These are phyloP conservation scores for Beauveria australis DNA, from an alignment of 2,329 filamentous ascomycete species.

Conservation along the genomic window DNA sequence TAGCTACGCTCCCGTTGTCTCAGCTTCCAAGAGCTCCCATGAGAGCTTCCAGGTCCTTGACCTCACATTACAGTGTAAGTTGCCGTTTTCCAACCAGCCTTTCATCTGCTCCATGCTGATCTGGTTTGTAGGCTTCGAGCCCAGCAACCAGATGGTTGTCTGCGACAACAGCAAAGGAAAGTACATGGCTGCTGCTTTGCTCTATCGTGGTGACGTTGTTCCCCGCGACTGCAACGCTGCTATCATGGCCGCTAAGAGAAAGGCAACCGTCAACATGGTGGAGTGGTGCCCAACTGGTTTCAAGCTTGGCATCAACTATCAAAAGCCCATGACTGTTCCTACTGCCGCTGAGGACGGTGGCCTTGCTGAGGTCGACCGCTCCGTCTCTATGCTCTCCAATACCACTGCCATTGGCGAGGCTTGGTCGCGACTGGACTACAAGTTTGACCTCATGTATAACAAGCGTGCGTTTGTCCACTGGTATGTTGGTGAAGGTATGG, in stretches of 20 bases:
- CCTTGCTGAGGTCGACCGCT: slow-evolving; percentile 53
- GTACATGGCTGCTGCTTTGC: slow-evolving; percentile 66
- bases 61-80: slow-evolving; percentile 63
- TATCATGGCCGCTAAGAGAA: slow-evolving; percentile 60
- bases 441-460: slow-evolving; percentile 73
- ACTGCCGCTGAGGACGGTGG: slow-evolving; percentile 46
- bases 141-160: slow-evolving; percentile 72
- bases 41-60: slow-evolving; percentile 84
- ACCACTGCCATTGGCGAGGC: slow-evolving; percentile 67
- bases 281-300: slow-evolving; percentile 71
- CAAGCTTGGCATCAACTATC: slow-evolving; percentile 70
- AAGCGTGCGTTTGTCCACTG: slow-evolving; percentile 71
- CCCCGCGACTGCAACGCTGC: slow-evolving; percentile 62
- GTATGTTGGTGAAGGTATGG: slow-evolving; percentile 87
- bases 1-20: slow-evolving; percentile 64
- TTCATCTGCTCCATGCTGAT: slow-evolving; percentile 18
- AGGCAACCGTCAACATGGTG: slow-evolving; percentile 64
- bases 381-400: slow-evolving; percentile 66
- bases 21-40: slow-evolving; percentile 67
- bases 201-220: slow-evolving; percentile 65
- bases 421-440: slow-evolving; percentile 64
- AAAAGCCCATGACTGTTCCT: slow-evolving; percentile 55
- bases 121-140: slow-evolving; percentile 53
- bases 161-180: slow-evolving; percentile 67
- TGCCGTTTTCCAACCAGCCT: neutral